Percentiles rank a stretch among this genome's conserved stretches.
phyloP scores from a whole-genome alignment of 805 yeast genomes.

The Metschnikowia noctiluminum region DNA sequence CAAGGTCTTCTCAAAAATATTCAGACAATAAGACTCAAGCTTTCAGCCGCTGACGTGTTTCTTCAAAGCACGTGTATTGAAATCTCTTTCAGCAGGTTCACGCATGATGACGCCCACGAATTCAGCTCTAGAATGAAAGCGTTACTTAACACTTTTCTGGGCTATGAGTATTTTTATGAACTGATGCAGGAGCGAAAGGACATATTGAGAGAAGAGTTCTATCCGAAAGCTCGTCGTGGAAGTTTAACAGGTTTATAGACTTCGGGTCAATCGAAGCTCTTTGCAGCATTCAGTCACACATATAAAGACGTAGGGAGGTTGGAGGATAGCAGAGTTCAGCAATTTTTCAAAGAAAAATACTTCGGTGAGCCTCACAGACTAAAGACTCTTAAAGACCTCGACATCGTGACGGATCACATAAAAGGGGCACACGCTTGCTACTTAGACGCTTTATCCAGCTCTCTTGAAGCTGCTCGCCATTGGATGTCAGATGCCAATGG shows the following conservation, averaged over 20 bases:
- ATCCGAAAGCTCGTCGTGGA: constrained; percentile 12
- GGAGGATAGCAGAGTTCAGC: constrained; percentile 22
- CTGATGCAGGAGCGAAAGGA: constrained; percentile 27
- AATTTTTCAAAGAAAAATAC: constrained; percentile 19
- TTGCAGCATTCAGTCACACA: constrained; percentile 25
- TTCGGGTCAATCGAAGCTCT: constrained; percentile 22
- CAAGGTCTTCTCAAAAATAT: constrained; percentile 19
- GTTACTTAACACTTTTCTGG: constrained; percentile 21
- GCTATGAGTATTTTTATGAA: constrained; percentile 27
- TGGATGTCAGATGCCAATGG: constrained; percentile 32
- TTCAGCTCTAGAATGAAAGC: constrained; percentile 24
- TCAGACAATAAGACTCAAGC: constrained; percentile 16
- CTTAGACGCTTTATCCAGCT: constrained; percentile 17
- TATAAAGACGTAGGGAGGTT: constrained; percentile 29
- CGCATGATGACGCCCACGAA: constrained; percentile 25
- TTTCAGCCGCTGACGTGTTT: constrained; percentile 20
- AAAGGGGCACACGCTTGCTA: constrained; percentile 17
- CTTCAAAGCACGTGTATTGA: constrained; percentile 22
- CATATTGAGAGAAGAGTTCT: constrained; percentile 17
- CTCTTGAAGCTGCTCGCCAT: constrained; percentile 15
- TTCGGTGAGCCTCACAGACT: constrained; percentile 13
- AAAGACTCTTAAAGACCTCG: constrained; percentile 23
- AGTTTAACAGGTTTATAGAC: constrained; percentile 1
- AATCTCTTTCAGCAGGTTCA: constrained; percentile 27
- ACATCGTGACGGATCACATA: constrained; percentile 22